Evolutionary conservation across 768 basidiomycete genomes (phyloP).

Genomic region (Hortiboletus flavorubellus): DNA sequence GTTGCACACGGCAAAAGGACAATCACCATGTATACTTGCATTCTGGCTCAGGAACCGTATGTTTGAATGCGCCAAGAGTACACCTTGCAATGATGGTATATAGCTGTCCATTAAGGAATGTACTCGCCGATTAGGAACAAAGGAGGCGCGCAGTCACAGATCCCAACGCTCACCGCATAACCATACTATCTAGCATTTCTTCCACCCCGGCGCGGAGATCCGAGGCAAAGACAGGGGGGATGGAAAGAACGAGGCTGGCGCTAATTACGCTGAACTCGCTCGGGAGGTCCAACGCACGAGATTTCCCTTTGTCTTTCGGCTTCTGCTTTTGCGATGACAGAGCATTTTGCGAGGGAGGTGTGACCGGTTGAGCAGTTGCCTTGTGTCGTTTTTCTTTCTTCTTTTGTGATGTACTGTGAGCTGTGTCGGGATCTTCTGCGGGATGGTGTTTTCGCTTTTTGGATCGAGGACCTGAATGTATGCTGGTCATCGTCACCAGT

Average conservation of each 20-base stretch:
- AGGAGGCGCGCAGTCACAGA: conserved; percentile 1
- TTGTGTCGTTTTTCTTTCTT: conserved; percentile 32
- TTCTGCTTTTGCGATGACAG: conserved; percentile 12
- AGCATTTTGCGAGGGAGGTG: conserved; percentile 7
- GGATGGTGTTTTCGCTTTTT: conserved; percentile 54
- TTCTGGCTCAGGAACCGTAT: conserved; percentile 60
- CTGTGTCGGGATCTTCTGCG: conserved; percentile 16
- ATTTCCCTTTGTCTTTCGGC: conserved; percentile 39
- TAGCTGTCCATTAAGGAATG: conserved; percentile 52
- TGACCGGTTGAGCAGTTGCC: neutral
- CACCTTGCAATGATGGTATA: conserved; percentile 80
- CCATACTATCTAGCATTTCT: conserved; percentile 91
- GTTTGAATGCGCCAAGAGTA: conserved; percentile 84
- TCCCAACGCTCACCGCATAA: conserved; percentile 75
- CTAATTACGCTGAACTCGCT: conserved; percentile 61
- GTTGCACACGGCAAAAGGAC: conserved; percentile 76
- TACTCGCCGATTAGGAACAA: neutral
- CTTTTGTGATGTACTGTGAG: conserved; percentile 34
- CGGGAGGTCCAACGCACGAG: conserved; percentile 26
- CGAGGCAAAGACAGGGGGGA: conserved; percentile 78
- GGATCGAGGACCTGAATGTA: conserved; percentile 8
- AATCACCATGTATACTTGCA: conserved; percentile 73
- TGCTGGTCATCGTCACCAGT: conserved; percentile 7
- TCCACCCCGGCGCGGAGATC: conserved; percentile 73
- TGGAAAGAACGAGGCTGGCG: conserved; percentile 66